phyloP scores from a whole-genome alignment of 2,329 filamentous ascomycete genomes.

The Leptographium procerum region DNA sequence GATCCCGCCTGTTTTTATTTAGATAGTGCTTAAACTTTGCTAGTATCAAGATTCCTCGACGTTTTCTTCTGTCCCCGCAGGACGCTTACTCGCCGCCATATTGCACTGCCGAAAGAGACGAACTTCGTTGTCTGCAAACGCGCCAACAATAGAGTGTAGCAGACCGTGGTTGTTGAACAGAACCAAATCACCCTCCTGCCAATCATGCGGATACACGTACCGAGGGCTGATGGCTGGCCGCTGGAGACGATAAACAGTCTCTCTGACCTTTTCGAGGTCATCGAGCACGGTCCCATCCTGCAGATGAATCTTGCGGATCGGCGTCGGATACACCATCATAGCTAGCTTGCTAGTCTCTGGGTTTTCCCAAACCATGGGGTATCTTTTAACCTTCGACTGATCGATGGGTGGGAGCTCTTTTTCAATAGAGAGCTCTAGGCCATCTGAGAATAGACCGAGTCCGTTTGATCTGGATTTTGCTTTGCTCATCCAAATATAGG shows the following conservation, averaged over 20 bases:
- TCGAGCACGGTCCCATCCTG: slow-evolving; percentile 56
- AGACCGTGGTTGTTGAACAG: slow-evolving; percentile 71
- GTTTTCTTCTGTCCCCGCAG: slow-evolving; percentile 5
- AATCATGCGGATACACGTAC: slow-evolving; percentile 63
- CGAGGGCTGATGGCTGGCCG: slow-evolving; percentile 59
- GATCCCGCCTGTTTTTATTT: too few relatives aligned
- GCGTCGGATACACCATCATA: slow-evolving; percentile 64
- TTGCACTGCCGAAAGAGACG: slow-evolving; percentile 71
- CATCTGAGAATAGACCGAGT: slow-evolving; percentile 50
- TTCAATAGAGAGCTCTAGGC: slow-evolving; percentile 39
- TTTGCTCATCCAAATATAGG: slow-evolving; percentile 69
- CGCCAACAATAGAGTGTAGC: slow-evolving; percentile 64
- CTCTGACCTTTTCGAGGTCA: slow-evolving; percentile 33
- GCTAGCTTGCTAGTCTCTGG: slow-evolving; percentile 56
- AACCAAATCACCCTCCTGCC: slow-evolving; percentile 66
- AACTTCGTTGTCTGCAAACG: slow-evolving; percentile 61
- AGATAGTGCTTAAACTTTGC: too few relatives aligned
- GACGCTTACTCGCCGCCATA: slow-evolving; percentile 46
- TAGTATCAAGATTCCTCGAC: background rate
- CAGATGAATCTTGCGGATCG: slow-evolving; percentile 56
- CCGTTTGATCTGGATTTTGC: slow-evolving; percentile 57
- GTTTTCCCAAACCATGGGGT: slow-evolving; percentile 73
- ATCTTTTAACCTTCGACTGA: slow-evolving; percentile 51
- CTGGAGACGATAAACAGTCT: slow-evolving; percentile 45
- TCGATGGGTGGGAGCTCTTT: slow-evolving; percentile 56